A percentile compares a stretch with the other conserved stretches of the same genome.
phyloP scores from a whole-genome alignment of 2,329 filamentous ascomycete genomes.

The Intubia oerlemansii region DNA sequence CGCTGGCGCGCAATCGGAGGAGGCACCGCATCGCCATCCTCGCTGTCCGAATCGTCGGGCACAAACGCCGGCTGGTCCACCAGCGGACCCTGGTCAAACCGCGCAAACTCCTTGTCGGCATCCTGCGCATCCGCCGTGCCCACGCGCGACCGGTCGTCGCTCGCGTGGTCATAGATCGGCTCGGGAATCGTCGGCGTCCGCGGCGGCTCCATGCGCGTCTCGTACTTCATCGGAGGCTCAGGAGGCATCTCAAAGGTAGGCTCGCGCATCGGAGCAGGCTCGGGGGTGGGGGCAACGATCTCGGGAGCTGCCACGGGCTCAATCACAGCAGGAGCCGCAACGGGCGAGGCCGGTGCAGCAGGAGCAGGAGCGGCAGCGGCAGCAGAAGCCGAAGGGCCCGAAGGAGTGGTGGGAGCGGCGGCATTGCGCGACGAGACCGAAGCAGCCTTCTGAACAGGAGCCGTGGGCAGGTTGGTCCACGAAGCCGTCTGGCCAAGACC shows the following conservation, averaged over 20 bases:
- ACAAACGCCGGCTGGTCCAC: slow-evolving; percentile 69
- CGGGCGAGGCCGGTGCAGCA: slow-evolving; percentile 1
- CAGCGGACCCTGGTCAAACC: slow-evolving; percentile 78
- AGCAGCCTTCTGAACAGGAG: slow-evolving; percentile 1
- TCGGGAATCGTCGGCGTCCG: slow-evolving; percentile 11
- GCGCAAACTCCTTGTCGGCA: slow-evolving; percentile 36
- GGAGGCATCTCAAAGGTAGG: neutral
- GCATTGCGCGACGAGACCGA: slow-evolving; percentile 1
- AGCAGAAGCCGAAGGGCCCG: slow-evolving; percentile 9
- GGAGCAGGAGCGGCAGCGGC: slow-evolving; percentile 10
- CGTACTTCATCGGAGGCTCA: slow-evolving; percentile 3
- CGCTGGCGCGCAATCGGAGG: slow-evolving; percentile 27
- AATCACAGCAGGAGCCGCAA: slow-evolving; percentile 2
- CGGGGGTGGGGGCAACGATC: neutral
- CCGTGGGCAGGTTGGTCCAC: neutral
- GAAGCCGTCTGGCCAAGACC: neutral
- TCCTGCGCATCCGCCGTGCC: slow-evolving; percentile 36
- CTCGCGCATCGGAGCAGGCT: neutral
- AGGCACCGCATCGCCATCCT: slow-evolving; percentile 25
- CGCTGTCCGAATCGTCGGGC: slow-evolving; percentile 29
- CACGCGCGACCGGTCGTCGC: slow-evolving; percentile 32
- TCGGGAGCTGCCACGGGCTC: neutral
- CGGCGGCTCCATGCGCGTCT: slow-evolving; percentile 7
- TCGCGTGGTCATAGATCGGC: slow-evolving; percentile 21
- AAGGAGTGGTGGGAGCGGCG: too few relatives aligned